A percentile compares a stretch with the other conserved stretches of the same genome.
Evolutionary conservation across 2,329 filamentous ascomycete species (phyloP).

Genomic region (Colletotrichum tabaci): DNA sequence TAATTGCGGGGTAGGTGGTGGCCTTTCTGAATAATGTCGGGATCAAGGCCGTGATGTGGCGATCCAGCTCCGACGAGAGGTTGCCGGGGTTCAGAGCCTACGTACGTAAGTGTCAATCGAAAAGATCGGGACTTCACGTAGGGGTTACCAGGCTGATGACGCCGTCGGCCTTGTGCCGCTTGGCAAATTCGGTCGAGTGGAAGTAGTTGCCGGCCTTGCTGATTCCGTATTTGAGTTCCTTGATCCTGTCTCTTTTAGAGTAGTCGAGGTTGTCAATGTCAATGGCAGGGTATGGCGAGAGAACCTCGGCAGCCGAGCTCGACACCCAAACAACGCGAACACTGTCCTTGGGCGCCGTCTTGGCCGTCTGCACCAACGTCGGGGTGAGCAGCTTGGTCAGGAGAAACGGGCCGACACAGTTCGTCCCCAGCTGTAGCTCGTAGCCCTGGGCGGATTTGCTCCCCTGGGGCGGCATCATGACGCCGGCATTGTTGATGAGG

Average conservation of each 20-base stretch:
- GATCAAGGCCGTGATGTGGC: constrained; percentile 40
- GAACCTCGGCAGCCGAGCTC: constrained; percentile 49
- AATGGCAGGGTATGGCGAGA: constrained; percentile 45
- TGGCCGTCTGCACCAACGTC: constrained; percentile 51
- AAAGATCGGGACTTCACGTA: neutral
- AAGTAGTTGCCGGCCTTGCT: constrained; percentile 53
- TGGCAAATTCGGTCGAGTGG: constrained; percentile 51
- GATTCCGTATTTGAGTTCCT: constrained; percentile 49
- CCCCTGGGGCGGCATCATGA: constrained; percentile 59
- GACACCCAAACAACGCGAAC: constrained; percentile 54
- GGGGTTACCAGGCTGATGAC: constrained; percentile 44
- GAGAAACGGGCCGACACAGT: constrained; percentile 56
- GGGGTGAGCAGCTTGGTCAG: constrained; percentile 57
- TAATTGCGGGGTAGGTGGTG: constrained; percentile 48
- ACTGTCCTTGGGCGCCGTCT: constrained; percentile 46
- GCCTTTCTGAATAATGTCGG: constrained; percentile 34
- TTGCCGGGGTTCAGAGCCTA: constrained; percentile 57
- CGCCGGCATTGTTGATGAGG: constrained; percentile 62
- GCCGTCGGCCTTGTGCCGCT: constrained; percentile 45
- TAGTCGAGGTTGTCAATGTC: constrained; percentile 50
- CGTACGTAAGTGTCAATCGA: neutral
- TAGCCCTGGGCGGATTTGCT: constrained; percentile 58
- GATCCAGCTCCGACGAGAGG: constrained; percentile 54
- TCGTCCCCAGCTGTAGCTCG: constrained; percentile 59
- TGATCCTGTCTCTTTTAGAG: constrained; percentile 43